phyloP scores from a whole-genome alignment of 139 green algal genomes.

The Microglena sp. region DNA sequence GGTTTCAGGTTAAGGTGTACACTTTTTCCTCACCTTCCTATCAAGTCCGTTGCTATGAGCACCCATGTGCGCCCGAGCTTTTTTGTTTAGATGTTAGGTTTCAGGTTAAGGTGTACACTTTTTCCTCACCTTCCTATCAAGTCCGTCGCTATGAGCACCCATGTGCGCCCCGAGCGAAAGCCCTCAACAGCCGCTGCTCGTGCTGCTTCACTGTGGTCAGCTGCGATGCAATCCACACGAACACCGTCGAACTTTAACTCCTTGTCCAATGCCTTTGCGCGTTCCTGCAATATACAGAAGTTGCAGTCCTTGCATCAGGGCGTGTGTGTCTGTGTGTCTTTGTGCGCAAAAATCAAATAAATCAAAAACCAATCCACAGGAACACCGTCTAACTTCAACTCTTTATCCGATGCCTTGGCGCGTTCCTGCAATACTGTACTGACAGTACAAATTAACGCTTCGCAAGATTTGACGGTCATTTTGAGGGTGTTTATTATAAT shows the following conservation, averaged over 20 bases:
- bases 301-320: background rate
- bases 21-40: too few species aligned
- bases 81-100: too few species aligned
- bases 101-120: too few species aligned
- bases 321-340: background rate
- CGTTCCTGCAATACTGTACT: slow-evolving; percentile 40
- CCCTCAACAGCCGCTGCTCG: slow-evolving; percentile 61
- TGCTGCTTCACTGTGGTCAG: slow-evolving; percentile 51
- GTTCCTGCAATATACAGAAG: slow-evolving; percentile 33
- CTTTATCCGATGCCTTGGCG: slow-evolving; percentile 59
- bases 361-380: slow-evolving; percentile 54
- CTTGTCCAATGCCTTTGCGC: slow-evolving; percentile 60
- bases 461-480: too few species aligned
- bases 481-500: too few species aligned
- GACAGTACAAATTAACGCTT: background rate
- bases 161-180: slow-evolving; percentile 65
- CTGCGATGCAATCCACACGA: slow-evolving; percentile 72
- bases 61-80: slow-evolving; percentile 81
- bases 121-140: slow-evolving; percentile 78
- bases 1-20: too few species aligned
- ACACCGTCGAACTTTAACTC: slow-evolving; percentile 83
- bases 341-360: background rate
- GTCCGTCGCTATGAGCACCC: slow-evolving; percentile 92
- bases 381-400: slow-evolving; percentile 78
- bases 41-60: slow-evolving; percentile 90